phyloP scores from a whole-genome alignment of 202 grass and related monocot species.

The Saccharum hybrid region DNA sequence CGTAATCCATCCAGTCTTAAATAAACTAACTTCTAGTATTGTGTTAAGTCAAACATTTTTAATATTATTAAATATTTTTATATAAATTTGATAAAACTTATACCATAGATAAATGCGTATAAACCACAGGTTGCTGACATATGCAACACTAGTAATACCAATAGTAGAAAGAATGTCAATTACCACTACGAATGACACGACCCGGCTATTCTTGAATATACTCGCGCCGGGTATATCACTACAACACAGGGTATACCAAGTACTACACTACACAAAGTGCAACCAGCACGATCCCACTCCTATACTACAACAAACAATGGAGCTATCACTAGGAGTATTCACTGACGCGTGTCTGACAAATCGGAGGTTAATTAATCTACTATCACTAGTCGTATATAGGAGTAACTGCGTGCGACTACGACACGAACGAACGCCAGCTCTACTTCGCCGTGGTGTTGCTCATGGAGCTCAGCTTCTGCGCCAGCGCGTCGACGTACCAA shows the following conservation, averaged over 20 bases:
- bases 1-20: no score
- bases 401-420: not conserved
- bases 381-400: not conserved
- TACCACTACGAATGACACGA: not conserved
- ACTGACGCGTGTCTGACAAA: not conserved
- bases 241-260: not conserved
- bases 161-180: not conserved
- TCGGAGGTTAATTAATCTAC: not conserved
- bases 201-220: not conserved
- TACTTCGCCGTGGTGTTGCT: slow-evolving; percentile 38
- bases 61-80: no score
- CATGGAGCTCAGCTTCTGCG: slow-evolving; percentile 47
- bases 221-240: not conserved
- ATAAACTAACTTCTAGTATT: no score
- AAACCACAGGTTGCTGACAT: no score
- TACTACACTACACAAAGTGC: not conserved
- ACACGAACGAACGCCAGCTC: not conserved
- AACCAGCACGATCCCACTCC: not conserved
- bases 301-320: not conserved
- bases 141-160: no score
- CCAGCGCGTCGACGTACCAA: slow-evolving; percentile 43
- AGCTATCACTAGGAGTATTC: not conserved
- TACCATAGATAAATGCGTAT: no score
- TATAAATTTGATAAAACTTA: no score
- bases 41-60: no score